These are phyloP conservation scores for Podospora tetraspora DNA, from an alignment of 495 filamentous ascomycete species.

Conservation along the genomic window DNA sequence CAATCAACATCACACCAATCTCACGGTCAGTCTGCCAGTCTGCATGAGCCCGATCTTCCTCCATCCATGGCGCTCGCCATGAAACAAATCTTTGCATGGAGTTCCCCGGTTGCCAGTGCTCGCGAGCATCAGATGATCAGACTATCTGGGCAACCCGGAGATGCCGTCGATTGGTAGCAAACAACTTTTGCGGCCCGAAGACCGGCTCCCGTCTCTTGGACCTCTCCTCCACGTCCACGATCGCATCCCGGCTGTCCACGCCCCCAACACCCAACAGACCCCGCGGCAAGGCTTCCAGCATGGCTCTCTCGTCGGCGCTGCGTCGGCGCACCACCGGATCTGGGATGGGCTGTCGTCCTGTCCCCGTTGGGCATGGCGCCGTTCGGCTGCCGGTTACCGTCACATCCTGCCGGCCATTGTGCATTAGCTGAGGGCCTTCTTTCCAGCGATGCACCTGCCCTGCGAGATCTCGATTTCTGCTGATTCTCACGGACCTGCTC, in stretches of 20 bases:
- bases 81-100: background rate
- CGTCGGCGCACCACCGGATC: conserved; percentile 11
- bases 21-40: background rate
- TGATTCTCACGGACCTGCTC: background rate
- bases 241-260: background rate
- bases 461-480: conserved; percentile 12
- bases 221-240: background rate
- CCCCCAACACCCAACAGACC: background rate
- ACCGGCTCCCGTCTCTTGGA: conserved; percentile 7
- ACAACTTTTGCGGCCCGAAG: conserved; percentile 9
- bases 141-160: conserved; percentile 10
- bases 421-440: background rate
- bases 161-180: conserved; percentile 8
- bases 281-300: background rate
- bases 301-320: background rate
- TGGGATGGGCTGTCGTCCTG: background rate
- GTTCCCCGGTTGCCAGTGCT: conserved; percentile 1
- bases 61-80: background rate
- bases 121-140: conserved; percentile 5
- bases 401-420: conserved; percentile 6
- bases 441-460: conserved; percentile 1
- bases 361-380: conserved; percentile 6
- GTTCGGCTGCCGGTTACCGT: conserved; percentile 12
- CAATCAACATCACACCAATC: background rate
- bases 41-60: background rate